phyloP scores from a whole-genome alignment of 2,329 filamentous ascomycete species.

The Lachnum nothofagi region DNA sequence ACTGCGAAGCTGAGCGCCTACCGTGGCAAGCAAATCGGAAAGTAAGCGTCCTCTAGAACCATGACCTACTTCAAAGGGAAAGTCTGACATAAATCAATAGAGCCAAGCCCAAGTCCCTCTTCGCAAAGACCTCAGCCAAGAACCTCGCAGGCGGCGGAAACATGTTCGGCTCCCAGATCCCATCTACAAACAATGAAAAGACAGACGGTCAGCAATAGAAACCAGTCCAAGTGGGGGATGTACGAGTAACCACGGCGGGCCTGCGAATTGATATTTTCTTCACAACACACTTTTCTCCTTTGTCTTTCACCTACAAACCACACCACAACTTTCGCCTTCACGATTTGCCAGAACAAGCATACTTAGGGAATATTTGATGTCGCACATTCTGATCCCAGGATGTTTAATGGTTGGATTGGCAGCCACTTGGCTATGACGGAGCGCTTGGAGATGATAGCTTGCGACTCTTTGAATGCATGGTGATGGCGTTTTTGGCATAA shows the following conservation, averaged over 20 bases:
- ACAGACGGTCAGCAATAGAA: constrained; percentile 13
- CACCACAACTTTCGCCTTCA: constrained; percentile 1
- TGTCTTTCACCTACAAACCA: background rate
- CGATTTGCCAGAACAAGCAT: background rate
- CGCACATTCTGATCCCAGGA: background rate
- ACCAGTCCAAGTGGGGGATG: background rate
- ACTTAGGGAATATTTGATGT: background rate
- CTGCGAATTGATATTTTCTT: background rate
- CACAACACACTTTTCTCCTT: background rate
- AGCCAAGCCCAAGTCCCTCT: constrained; percentile 63
- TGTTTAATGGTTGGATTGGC: background rate
- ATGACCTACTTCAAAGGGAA: background rate
- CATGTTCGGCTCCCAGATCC: constrained; percentile 26
- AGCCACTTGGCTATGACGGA: background rate
- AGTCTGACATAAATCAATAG: constrained; percentile 33
- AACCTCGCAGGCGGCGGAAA: constrained; percentile 40
- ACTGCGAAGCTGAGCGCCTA: constrained; percentile 76
- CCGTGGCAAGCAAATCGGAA: constrained; percentile 73
- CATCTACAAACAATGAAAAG: constrained; percentile 14
- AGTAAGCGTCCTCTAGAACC: constrained; percentile 47
- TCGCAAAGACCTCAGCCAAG: constrained; percentile 61
- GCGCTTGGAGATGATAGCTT: background rate
- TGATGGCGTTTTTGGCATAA: background rate
- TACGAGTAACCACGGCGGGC: constrained; percentile 3
- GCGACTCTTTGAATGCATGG: background rate